phyloP scores from a whole-genome alignment of 768 basidiomycete species.

The Amanita phalloides region DNA sequence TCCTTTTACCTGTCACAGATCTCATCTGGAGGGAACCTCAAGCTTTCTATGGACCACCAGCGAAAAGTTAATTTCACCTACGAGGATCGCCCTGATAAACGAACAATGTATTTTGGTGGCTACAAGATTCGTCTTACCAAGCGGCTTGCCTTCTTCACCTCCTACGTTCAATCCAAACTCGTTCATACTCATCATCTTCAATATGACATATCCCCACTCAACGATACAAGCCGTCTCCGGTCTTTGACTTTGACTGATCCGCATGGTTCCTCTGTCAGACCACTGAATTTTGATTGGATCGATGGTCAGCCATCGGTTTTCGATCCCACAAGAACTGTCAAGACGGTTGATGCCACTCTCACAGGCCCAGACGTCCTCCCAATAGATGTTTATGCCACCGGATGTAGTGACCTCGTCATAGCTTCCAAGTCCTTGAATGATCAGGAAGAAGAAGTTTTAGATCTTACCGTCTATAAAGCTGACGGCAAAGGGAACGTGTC shows the following conservation, averaged over 20 bases:
- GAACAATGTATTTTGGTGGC: not conserved
- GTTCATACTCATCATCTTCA: not conserved
- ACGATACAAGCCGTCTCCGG: not conserved
- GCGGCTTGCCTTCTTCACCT: not conserved
- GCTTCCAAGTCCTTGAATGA: too few relatives aligned
- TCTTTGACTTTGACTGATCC: not conserved
- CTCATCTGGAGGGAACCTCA: not conserved
- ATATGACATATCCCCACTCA: not conserved
- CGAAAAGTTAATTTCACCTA: not conserved
- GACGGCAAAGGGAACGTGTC: too few relatives aligned
- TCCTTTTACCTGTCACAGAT: not conserved
- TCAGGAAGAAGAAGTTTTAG: too few relatives aligned
- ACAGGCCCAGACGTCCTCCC: too few relatives aligned
- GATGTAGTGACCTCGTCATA: too few relatives aligned
- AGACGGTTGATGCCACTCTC: too few relatives aligned
- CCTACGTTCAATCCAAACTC: not conserved
- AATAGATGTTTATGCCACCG: too few relatives aligned
- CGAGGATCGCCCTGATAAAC: not conserved
- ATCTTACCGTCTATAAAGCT: too few relatives aligned
- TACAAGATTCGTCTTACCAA: not conserved
- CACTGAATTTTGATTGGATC: not conserved
- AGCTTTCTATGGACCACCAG: not conserved
- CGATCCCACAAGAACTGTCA: too few relatives aligned
- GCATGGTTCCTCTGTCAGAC: not conserved
- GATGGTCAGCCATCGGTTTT: not conserved